Evolutionary conservation across 2,329 filamentous ascomycete genomes (phyloP), one percentile per base, ranked within the genome.

Genomic region (Trichoderma sp.): DNA sequence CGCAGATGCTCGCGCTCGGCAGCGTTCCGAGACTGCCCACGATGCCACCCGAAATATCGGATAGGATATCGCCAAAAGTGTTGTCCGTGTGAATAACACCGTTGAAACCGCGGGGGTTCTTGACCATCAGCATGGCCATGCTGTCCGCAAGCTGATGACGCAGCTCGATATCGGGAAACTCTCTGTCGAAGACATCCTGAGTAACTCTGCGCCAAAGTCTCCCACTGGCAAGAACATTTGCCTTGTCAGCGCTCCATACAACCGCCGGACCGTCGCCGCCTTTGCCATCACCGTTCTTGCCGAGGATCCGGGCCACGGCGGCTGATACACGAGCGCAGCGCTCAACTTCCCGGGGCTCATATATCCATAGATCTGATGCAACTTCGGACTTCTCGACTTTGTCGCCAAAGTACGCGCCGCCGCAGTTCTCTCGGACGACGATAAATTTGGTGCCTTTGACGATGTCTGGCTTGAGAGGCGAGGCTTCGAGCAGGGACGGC

Each of bases 221-320:
- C 4, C 81, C 80, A 56, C 78, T 84, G 0, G 84, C 84, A 9
- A 86, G 78, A 10, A 86, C 83, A 68, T 86, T 86, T 50, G 83
- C 83, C 74, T 86, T 86, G 74, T 86, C 84, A 1, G 78, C 79
- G 67, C 80, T 83, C 78, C 79, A 83, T 1, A 85, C 83, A 2
- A 78, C 73, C 1, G 79, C 76, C 13, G 81, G 79, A 9, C 77
- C 76, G 8, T 76, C 71, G 2, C 67, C 73, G 15, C 69, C 71
- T 19, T 69, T 69, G 72, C 73, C 72, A 69, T 75, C 71, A 2
- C 63, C 70, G 7, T 71, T 69, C 17, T 68, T 70, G 2, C 71
- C 73, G 39, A 79, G 68, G 15, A 79, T 76, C 0, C 76, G 72
- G 0, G 84, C 82, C 5, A 85, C 76, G 5, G 78, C 79, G 0